Evolutionary conservation across 176 grass and related monocot species (phyloP).

Genomic region (Coix lacrymajobi): DNA sequence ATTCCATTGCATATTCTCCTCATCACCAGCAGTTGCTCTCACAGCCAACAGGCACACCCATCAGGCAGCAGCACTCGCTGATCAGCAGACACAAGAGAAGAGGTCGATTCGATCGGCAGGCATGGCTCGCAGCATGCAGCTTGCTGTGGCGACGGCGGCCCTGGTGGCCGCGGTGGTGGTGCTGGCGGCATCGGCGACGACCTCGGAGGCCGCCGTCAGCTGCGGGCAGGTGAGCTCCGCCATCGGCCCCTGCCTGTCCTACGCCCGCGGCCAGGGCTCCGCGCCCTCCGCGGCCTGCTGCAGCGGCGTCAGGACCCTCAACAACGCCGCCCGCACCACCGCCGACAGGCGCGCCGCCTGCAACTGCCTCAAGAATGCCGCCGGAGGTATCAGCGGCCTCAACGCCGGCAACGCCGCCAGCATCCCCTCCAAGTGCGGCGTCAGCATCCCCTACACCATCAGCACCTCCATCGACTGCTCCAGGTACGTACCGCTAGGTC

Average conservation of each 20-base stretch:
- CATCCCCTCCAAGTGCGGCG: not conserved
- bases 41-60: no score
- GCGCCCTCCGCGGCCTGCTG: slow-evolving; percentile 17
- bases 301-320: slow-evolving; percentile 30
- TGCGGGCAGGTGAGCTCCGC: slow-evolving; percentile 35
- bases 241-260: slow-evolving; percentile 32
- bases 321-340: not conserved
- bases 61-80: no score
- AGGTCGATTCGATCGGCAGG: no score
- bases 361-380: slow-evolving; percentile 41
- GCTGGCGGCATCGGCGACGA: not conserved
- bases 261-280: slow-evolving; percentile 10
- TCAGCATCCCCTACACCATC: slow-evolving; percentile 42
- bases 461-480: slow-evolving; percentile 48
- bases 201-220: not conserved
- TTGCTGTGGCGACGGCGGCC: not conserved
- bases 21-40: not conserved
- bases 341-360: slow-evolving; percentile 33
- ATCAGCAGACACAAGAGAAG: no score
- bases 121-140: slow-evolving; percentile 13
- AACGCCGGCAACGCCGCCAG: slow-evolving; percentile 5
- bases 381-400: not conserved
- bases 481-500: not conserved
- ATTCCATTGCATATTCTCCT: not conserved
- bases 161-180: not conserved